Percentiles rank a stretch among this genome's conserved stretches.
phyloP scores from a whole-genome alignment of 2,329 filamentous ascomycete genomes.

The Chlorencoelia australis region DNA sequence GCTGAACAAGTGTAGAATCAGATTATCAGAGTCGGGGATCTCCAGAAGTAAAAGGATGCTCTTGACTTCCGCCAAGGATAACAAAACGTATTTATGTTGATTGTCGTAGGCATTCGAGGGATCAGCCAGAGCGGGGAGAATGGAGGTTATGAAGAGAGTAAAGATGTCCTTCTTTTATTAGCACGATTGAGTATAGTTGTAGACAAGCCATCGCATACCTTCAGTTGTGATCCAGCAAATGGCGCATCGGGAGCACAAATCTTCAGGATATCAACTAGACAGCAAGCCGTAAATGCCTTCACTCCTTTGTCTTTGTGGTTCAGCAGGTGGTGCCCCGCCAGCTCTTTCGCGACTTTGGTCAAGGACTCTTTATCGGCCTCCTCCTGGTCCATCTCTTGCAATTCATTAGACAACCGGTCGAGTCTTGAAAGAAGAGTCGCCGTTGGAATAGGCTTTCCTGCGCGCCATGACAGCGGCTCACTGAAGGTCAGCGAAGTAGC shows the following conservation, averaged over 20 bases:
- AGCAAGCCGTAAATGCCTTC: slow-evolving; percentile 78
- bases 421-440: slow-evolving; percentile 74
- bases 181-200: background rate
- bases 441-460: slow-evolving; percentile 79
- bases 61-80: slow-evolving; percentile 84
- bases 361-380: slow-evolving; percentile 76
- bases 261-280: slow-evolving; percentile 84
- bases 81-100: slow-evolving; percentile 85
- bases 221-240: slow-evolving; percentile 81
- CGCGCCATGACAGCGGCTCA: slow-evolving; percentile 80
- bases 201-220: slow-evolving; percentile 43
- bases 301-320: slow-evolving; percentile 91
- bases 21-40: slow-evolving; percentile 67
- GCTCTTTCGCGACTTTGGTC: slow-evolving; percentile 70
- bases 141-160: slow-evolving; percentile 71
- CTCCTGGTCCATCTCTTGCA: slow-evolving; percentile 80
- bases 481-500: slow-evolving; percentile 60
- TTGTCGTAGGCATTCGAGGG: slow-evolving; percentile 83
- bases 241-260: slow-evolving; percentile 92
- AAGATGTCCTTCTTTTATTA: slow-evolving; percentile 67
- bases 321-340: slow-evolving; percentile 72
- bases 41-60: slow-evolving; percentile 89
- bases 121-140: slow-evolving; percentile 77
- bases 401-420: slow-evolving; percentile 70
- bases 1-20: slow-evolving; percentile 75